A percentile compares a stretch with the other conserved stretches of the same genome.
Conservation (phyloP, 2,329 filamentous ascomycete genomes). For the Aspergillus hortae region DNA sequence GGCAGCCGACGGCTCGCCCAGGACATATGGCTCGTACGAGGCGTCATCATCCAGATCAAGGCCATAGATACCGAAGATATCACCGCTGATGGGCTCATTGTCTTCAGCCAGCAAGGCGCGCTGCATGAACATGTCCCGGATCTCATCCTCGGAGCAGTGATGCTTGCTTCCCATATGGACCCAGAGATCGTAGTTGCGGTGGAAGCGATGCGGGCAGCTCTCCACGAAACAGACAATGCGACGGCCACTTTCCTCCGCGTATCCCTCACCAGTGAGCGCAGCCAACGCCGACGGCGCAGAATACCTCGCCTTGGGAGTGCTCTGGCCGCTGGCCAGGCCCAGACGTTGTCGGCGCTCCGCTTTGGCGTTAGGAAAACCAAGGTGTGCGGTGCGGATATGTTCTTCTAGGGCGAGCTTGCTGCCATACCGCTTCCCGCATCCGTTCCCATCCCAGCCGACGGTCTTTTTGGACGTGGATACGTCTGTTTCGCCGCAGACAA, state of each 20-base stretch:
- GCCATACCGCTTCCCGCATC: conserved; percentile 71
- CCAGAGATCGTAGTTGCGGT: conserved; percentile 56
- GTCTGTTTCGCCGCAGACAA: conserved; percentile 71
- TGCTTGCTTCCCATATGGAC: conserved; percentile 52
- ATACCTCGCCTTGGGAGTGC: conserved; percentile 14
- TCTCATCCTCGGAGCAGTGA: conserved; percentile 34
- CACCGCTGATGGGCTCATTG: conserved; percentile 17
- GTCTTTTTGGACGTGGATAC: conserved; percentile 58
- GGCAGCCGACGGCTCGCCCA: not conserved
- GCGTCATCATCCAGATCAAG: conserved; percentile 29
- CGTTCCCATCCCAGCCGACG: conserved; percentile 61
- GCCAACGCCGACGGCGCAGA: conserved; percentile 36
- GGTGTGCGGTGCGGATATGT: conserved; percentile 77
- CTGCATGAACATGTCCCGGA: conserved; percentile 39
- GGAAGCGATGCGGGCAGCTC: conserved; percentile 54
- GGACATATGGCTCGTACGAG: conserved; percentile 13
- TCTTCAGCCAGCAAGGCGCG: conserved; percentile 34
- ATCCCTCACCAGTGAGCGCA: conserved; percentile 55
- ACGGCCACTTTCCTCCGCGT: conserved; percentile 47
- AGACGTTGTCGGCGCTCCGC: conserved; percentile 35
- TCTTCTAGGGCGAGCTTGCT: conserved; percentile 78
- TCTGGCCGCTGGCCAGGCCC: conserved; percentile 18
- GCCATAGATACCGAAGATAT: conserved; percentile 35
- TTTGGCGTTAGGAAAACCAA: conserved; percentile 55
- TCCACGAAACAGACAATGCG: conserved; percentile 51